Evolutionary conservation across 163 green algal genomes (phyloP), one percentile per base, ranked within the genome.

Genomic region (Volvox carteri): DNA sequence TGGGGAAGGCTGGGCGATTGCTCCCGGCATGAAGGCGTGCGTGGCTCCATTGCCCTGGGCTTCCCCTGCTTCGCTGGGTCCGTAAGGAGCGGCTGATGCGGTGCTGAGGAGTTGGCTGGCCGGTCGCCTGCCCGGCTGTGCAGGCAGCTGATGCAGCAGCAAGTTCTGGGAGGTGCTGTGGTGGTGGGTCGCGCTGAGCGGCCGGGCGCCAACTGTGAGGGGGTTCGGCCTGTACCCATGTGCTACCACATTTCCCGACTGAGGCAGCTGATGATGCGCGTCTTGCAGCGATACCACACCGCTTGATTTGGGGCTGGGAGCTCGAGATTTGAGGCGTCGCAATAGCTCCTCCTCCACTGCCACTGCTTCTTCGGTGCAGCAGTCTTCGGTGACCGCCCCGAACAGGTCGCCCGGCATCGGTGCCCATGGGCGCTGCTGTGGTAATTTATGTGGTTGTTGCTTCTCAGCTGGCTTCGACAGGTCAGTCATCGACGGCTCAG

Each of bases 311-410:
- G 75, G 48, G 21, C 75, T 84, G 19, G 46, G 44, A 18, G 68
- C 39, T 39, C 28, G 73, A 11, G 44, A 42, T 54, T 54, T 75
- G 11, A 87, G 50, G 50, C 83, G 83, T 0, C 83, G 50, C 50
- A 88, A 39, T 1, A 88, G 67, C 50, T 88, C 83, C 70, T 73
- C 83, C 68, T 88, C 83, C 25, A 88, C 83, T 7, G 67, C 68
- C 4, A 46, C 50, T 5, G 83, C 83, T 3, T 88, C 81, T 35
- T 65, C 81, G 33, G 41, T 41, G 19, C 44, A 8, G 30, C 18
- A 54, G 4, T 52, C 58, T 6, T 48, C 78, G 25, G 4, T n/a
- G 2, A 62, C 42, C 25, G 60, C 58, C 9, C 25, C 60, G 30
- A 80, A 56, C 11, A 80, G 12, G 21, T 80, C 73, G 28, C 73